These are phyloP conservation scores for Metroxylon sagu DNA, from an alignment of 176 grass and related monocot genomes.

Conservation along the genomic window DNA sequence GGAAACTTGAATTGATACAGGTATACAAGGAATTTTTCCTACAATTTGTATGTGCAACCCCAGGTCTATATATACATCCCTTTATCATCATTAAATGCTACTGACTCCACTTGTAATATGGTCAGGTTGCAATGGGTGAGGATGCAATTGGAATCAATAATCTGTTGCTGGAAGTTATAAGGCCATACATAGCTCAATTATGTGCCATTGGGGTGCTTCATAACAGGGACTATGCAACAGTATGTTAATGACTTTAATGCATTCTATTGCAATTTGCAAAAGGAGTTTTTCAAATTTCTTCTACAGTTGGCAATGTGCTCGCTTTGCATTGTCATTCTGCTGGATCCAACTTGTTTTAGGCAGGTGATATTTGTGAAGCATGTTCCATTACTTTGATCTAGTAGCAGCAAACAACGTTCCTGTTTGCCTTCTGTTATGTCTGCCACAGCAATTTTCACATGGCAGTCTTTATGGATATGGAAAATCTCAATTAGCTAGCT, in stretches of 20 bases:
- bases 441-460: too few relatives aligned
- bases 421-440: too few relatives aligned
- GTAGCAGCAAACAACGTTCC: too few relatives aligned
- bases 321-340: background rate
- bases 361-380: background rate
- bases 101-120: constrained; percentile 21
- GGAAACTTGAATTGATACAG: constrained; percentile 48
- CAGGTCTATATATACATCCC: too few relatives aligned
- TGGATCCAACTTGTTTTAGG: background rate
- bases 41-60: too few relatives aligned
- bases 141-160: constrained; percentile 36
- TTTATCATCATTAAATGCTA: background rate
- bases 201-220: constrained; percentile 53
- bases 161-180: constrained; percentile 51
- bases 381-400: too few relatives aligned
- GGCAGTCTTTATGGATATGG: too few relatives aligned
- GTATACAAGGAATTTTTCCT: constrained; percentile 20
- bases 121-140: constrained; percentile 59
- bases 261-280: background rate
- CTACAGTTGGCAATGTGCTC: background rate
- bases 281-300: too few relatives aligned
- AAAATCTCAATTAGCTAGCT: too few relatives aligned
- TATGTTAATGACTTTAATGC: constrained; percentile 25
- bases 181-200: constrained; percentile 40
- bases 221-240: constrained; percentile 43